Percentiles rank a stretch among this genome's conserved stretches.
Evolutionary conservation across 1,284 basidiomycete species (phyloP).

Genomic region (Papiliotrema laurentii): DNA sequence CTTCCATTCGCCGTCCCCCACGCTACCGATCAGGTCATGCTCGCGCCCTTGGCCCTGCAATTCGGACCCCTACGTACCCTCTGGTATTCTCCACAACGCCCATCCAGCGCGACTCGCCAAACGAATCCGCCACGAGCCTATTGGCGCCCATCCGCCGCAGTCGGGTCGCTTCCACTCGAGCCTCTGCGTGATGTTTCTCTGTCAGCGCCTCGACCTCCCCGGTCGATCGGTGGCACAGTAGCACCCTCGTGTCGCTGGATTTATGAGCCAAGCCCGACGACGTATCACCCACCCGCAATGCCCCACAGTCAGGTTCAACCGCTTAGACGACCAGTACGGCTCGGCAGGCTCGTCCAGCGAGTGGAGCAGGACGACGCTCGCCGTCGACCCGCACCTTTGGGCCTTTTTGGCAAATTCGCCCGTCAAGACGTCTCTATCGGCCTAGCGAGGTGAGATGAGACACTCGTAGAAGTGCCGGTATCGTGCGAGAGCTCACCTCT

Average conservation of each 20-base stretch:
- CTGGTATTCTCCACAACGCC: constrained; percentile 90
- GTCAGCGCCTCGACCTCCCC: constrained; percentile 75
- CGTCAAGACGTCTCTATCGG: constrained; percentile 63
- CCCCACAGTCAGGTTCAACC: constrained; percentile 74
- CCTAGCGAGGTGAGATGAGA: constrained; percentile 22
- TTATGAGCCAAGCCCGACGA: too few species aligned
- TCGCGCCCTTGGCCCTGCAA: too few species aligned
- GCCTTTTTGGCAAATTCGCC: constrained; percentile 50
- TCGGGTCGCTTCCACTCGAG: constrained; percentile 75
- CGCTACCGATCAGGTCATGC: constrained; percentile 51
- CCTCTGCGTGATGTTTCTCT: constrained; percentile 88
- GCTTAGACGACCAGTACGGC: constrained; percentile 72
- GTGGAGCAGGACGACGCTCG: constrained; percentile 82
- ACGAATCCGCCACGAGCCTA: constrained; percentile 86
- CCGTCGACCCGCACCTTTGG: constrained; percentile 68
- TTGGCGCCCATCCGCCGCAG: constrained; percentile 78
- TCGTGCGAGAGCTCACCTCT: constrained; percentile 54
- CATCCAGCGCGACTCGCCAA: constrained; percentile 95
- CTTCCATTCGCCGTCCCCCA: constrained; percentile 90
- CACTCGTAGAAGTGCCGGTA: neutral
- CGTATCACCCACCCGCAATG: constrained; percentile 70
- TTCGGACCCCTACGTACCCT: too few species aligned
- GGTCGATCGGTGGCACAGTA: constrained; percentile 69
- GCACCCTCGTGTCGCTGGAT: constrained; percentile 76
- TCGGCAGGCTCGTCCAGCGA: constrained; percentile 68